These are phyloP conservation scores for Elsinoe arachidis DNA, from an alignment of 2,329 filamentous ascomycete genomes.

Conservation along the genomic window DNA sequence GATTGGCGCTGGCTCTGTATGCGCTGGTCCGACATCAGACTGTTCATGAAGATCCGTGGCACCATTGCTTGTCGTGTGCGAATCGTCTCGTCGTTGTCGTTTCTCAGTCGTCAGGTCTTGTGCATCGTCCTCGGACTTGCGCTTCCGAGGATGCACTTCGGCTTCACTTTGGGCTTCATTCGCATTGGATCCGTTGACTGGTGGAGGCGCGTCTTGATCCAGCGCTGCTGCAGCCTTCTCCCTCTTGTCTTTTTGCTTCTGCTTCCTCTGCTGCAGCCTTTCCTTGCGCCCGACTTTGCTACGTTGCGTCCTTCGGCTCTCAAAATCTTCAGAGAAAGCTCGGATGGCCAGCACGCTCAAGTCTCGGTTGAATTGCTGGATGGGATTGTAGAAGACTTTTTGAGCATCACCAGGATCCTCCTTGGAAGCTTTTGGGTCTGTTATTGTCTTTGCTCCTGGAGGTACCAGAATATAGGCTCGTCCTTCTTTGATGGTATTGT, in stretches of 20 bases:
- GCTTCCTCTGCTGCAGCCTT: constrained; percentile 17
- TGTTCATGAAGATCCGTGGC: background rate
- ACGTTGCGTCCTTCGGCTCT: constrained; percentile 15
- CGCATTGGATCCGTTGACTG: constrained; percentile 1
- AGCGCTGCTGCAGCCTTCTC: constrained; percentile 29
- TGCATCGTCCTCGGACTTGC: background rate
- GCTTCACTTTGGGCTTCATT: background rate
- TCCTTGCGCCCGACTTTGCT: constrained; percentile 5
- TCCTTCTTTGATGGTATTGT: constrained; percentile 56
- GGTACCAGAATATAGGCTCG: constrained; percentile 60
- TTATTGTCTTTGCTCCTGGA: constrained; percentile 39
- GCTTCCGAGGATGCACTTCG: background rate
- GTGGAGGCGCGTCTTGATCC: constrained; percentile 29
- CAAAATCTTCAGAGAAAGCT: constrained; percentile 65
- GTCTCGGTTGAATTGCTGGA: constrained; percentile 97
- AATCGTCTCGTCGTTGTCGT: background rate
- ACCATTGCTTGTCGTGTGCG: constrained; percentile 12
- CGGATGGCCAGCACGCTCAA: constrained; percentile 87
- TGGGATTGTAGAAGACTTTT: constrained; percentile 93
- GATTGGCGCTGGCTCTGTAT: constrained; percentile 15
- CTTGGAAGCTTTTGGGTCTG: constrained; percentile 40
- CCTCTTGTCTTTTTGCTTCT: constrained; percentile 23
- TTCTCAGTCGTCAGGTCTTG: background rate
- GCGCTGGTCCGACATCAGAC: background rate
- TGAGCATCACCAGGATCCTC: constrained; percentile 54